Evolutionary conservation across 129 eudicot genomes (phyloP), one percentile per base, ranked within the genome.

Genomic region (Artemisia argyi): DNA sequence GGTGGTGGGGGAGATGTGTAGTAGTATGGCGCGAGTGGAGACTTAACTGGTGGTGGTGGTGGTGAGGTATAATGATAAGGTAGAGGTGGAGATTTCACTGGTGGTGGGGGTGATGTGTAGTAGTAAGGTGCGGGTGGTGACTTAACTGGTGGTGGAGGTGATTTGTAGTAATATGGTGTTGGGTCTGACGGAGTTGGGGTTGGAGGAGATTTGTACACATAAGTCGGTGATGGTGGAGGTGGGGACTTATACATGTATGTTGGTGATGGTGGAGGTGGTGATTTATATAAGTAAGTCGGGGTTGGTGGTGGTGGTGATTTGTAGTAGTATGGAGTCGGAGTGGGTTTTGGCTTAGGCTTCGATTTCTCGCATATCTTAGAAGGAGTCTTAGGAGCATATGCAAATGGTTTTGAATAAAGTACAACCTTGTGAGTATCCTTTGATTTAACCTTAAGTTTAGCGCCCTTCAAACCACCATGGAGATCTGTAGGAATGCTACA

Each of bases 381-480:
- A 18, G 85, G 85, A 20, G 83, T 80, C 66, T 82, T 85, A 0
- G 95, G 78, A 52, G 74, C 86, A 69, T 83, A 88, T 16, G 90
- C 90, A 66, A 88, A 88, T 26, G 95, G 84, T 44, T 85, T 82
- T 13, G 88, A 88, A 7, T 54, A 75, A 5, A 88, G 85, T 7
- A 85, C 95, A 71, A 88, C 84, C 52, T 78, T 81, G 56, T 88
- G 35, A 14, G 65, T 42, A 39, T 17, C 76, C 73, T 80, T 85
- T 8, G 95, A 88, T 55, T 85, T 88, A 73, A 88, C 90, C 71
- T 76, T 80, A 18, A 85, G 83, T 44, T 64, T 5, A 19, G 88
- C 85, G 49, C 95, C 95, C 75, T 83, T 78, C 14, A 80, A 77
- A 13, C 95, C 95, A 52, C 75, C 80, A 28, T 88, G 84, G 14